Evolutionary conservation across 169 alveolate genomes (phyloP), one percentile per base, ranked within the genome.

Genomic region (Cyclospora cayetanensis): DNA sequence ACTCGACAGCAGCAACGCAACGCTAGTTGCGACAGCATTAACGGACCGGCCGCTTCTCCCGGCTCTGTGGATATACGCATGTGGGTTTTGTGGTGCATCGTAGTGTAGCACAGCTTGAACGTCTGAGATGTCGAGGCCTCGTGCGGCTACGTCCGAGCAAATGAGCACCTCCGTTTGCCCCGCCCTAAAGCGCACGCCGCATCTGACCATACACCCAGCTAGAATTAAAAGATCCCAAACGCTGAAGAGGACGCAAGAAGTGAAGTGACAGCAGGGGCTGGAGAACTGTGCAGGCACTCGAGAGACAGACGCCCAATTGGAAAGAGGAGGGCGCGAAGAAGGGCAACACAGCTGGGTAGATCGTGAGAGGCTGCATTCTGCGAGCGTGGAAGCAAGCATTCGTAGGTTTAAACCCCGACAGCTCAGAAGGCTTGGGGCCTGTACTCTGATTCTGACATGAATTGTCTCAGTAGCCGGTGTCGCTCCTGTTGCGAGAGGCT

Each of bases 61-160:
- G 20, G 98, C 97, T 88, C 99, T 88, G 87, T 98, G 99, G 15
- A 98, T 97, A 91, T 98, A 98, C 83, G 97, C 97, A 92, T 98
- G 99, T 41, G 97, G 96, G 65, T 96, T 97, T 82, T 94, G 95
- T 11, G 99, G 99, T 96, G 98, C 94, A 94, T 99, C 99, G 92
- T 96, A 99, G 95, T 99, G 98, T 70, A 99, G 96, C 22, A 99
- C 99, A 87, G 95, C 97, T 53, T 95, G 96, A 74, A 98, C 96
- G 29, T 96, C 97, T n/a, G 98, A 97, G 74, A 98, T 97, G 95
- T 98, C 99, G 29, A 98, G 93, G 42, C 99, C 99, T 92, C 98
- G 96, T 76, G 99, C 96, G 3, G 99, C 99, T 7, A 98, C 98
- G 94, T 97, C 99, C 25, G 98, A 95, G 50, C 97, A 97, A 22